Conservation (phyloP, 2,329 filamentous ascomycete genomes). For the Aspergillus melleus region DNA sequence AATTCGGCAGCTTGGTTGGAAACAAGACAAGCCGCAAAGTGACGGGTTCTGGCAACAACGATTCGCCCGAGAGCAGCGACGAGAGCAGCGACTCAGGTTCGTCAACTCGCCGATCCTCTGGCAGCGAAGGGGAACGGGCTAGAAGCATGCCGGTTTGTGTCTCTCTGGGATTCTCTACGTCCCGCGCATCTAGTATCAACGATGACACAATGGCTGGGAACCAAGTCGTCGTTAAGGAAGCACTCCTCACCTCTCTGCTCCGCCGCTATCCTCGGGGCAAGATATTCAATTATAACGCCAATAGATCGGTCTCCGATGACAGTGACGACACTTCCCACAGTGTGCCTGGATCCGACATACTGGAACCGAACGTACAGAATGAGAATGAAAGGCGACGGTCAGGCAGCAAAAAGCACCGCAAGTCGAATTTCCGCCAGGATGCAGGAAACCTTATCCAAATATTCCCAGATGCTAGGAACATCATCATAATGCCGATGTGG, state of each 20-base stretch:
- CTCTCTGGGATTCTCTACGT: slow-evolving; percentile 21
- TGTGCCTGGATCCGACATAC: background rate
- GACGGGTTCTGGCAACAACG: slow-evolving; percentile 4
- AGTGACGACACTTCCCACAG: slow-evolving; percentile 14
- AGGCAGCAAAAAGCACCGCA: slow-evolving; percentile 16
- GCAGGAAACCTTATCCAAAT: slow-evolving; percentile 23
- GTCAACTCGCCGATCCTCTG: slow-evolving; percentile 2
- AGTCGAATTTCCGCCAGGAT: slow-evolving; percentile 16
- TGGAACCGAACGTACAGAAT: background rate
- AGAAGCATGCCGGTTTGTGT: background rate
- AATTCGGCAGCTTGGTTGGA: slow-evolving; percentile 18
- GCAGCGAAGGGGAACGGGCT: background rate
- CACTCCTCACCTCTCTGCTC: slow-evolving; percentile 20
- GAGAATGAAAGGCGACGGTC: background rate
- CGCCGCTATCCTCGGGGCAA: slow-evolving; percentile 28
- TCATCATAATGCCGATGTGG: slow-evolving; percentile 34
- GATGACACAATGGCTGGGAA: slow-evolving; percentile 6
- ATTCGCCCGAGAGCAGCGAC: slow-evolving; percentile 11
- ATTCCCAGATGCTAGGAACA: slow-evolving; percentile 26
- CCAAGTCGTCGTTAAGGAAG: slow-evolving; percentile 19
- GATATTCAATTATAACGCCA: slow-evolving; percentile 27
- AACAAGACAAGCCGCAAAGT: slow-evolving; percentile 11
- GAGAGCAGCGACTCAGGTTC: slow-evolving; percentile 23
- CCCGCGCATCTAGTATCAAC: slow-evolving; percentile 16
- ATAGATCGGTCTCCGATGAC: slow-evolving; percentile 26